These are phyloP conservation scores for Penicillium italicum DNA, from an alignment of 2,329 filamentous ascomycete species.

Conservation along the genomic window DNA sequence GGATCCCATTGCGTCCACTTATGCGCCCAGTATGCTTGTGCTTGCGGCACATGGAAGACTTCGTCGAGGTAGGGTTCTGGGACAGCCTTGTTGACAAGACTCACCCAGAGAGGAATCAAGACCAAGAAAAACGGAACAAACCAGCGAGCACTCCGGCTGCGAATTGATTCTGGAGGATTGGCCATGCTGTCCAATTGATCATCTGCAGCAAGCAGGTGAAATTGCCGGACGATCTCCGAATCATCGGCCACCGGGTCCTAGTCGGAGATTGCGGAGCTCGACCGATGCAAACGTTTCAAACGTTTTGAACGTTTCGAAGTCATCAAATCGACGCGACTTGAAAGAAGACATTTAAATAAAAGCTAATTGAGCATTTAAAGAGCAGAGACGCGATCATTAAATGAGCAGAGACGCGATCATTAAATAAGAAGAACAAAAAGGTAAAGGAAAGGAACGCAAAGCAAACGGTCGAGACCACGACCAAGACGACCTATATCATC, in stretches of 20 bases:
- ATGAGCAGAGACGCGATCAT: background rate
- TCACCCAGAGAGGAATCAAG: constrained; percentile 41
- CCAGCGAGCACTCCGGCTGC: constrained; percentile 38
- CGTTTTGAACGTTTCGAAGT: constrained; percentile 7
- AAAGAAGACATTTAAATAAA: background rate
- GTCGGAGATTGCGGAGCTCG: background rate
- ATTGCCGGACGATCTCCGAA: background rate
- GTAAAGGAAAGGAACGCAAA: background rate
- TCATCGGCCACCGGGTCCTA: background rate
- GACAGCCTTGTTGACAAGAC: constrained; percentile 48
- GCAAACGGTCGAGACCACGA: background rate
- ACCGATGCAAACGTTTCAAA: constrained; percentile 35
- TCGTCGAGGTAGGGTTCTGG: constrained; percentile 58
- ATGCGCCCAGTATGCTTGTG: constrained; percentile 77
- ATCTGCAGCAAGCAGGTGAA: background rate
- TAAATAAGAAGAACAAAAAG: background rate
- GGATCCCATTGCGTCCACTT: constrained; percentile 81
- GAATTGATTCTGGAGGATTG: constrained; percentile 28
- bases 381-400: background rate
- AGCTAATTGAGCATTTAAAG: background rate
- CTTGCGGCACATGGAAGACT: constrained; percentile 73
- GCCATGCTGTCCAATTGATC: constrained; percentile 28
- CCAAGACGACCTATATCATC: background rate
- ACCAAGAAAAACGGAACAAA: constrained; percentile 35
- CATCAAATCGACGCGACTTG: background rate